A percentile compares a stretch with the other conserved stretches of the same genome.
phyloP scores from a whole-genome alignment of 2,329 filamentous ascomycete genomes.

The Talaromyces sp. region DNA sequence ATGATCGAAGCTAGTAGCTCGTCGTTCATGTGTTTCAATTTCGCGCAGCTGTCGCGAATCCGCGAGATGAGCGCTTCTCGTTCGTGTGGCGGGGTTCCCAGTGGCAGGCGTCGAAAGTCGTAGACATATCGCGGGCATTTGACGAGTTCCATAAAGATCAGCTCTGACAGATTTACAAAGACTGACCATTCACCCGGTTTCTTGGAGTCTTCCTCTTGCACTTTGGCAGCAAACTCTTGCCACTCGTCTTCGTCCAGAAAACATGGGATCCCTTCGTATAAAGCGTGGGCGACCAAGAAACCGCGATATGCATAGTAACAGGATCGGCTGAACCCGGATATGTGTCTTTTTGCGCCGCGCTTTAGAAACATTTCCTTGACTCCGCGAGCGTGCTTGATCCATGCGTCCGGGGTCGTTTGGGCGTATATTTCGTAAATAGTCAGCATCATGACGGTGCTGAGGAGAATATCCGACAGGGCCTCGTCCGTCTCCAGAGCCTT shows the following conservation, averaged over 20 bases:
- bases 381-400: slow-evolving; percentile 34
- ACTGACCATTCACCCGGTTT: slow-evolving; percentile 21
- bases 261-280: slow-evolving; percentile 28
- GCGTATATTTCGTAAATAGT: slow-evolving; percentile 35
- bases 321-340: slow-evolving; percentile 30
- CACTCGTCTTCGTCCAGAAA: slow-evolving; percentile 33
- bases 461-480: slow-evolving; percentile 28
- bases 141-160: slow-evolving; percentile 23
- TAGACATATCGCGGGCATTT: slow-evolving; percentile 24
- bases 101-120: slow-evolving; percentile 6
- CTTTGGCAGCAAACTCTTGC: slow-evolving; percentile 20
- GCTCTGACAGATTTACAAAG: slow-evolving; percentile 26
- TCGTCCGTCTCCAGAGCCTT: slow-evolving; percentile 27
- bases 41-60: slow-evolving; percentile 7
- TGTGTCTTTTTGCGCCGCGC: slow-evolving; percentile 28
- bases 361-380: slow-evolving; percentile 29
- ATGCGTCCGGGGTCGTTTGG: slow-evolving; percentile 31
- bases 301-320: slow-evolving; percentile 33
- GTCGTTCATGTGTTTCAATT: slow-evolving; percentile 2
- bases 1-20: slow-evolving; percentile 10
- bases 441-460: slow-evolving; percentile 31
- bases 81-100: slow-evolving; percentile 2
- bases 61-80: slow-evolving; percentile 4
- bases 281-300: slow-evolving; percentile 30
- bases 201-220: slow-evolving; percentile 12